These are phyloP conservation scores for Brettanomyces sp. DNA, from an alignment of 805 yeast species.

Conservation along the genomic window DNA sequence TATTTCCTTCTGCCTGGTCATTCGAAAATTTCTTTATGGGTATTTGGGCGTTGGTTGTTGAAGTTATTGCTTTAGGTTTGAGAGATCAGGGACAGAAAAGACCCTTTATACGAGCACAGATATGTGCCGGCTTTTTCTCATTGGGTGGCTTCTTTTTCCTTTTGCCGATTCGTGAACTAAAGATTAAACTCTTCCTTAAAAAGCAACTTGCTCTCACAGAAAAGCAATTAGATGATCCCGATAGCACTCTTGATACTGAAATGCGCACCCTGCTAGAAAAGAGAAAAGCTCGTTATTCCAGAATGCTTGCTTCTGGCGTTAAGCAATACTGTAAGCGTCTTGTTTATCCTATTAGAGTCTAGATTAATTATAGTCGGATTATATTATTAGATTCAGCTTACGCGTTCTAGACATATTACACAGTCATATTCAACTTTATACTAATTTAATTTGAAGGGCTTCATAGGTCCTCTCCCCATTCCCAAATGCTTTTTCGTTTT, in stretches of 20 bases:
- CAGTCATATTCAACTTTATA: neutral
- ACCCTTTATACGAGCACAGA: conserved; percentile 53
- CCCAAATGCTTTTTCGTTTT: conserved; percentile 17
- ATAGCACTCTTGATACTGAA: neutral
- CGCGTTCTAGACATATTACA: neutral
- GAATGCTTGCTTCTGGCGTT: conserved; percentile 8
- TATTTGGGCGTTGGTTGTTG: conserved; percentile 20
- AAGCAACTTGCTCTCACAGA: conserved; percentile 6
- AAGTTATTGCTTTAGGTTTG: conserved; percentile 22
- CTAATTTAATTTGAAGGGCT: conserved; percentile 9
- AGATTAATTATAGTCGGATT: neutral
- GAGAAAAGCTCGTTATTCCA: conserved; percentile 10
- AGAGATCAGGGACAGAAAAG: conserved; percentile 8
- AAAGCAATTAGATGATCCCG: neutral
- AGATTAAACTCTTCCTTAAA: conserved; percentile 31
- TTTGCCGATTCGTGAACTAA: conserved; percentile 41
- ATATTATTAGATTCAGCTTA: neutral
- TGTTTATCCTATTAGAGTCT: conserved; percentile 16
- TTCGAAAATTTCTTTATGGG: conserved; percentile 20
- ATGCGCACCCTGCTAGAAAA: conserved; percentile 4
- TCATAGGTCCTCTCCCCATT: conserved; percentile 18
- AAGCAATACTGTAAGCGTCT: conserved; percentile 14
- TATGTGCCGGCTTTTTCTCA: conserved; percentile 48
- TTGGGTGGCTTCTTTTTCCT: conserved; percentile 32
- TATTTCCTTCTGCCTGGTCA: conserved; percentile 25